Evolutionary conservation across 768 basidiomycete genomes (phyloP).

Genomic region (Lactarius akahatsu): DNA sequence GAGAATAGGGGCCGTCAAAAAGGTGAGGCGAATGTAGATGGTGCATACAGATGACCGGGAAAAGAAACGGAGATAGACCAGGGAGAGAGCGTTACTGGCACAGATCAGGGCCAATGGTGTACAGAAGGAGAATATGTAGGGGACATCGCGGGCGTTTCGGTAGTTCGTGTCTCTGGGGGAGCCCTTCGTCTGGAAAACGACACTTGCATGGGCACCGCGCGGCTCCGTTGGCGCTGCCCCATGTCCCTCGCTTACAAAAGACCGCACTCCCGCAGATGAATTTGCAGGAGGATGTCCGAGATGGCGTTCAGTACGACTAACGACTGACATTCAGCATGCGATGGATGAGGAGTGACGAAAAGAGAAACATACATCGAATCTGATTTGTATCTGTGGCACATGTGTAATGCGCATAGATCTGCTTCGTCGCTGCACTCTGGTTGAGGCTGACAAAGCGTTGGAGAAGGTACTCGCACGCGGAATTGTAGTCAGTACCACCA

Average conservation of each 20-base stretch:
- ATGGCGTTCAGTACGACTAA: conserved; percentile 80
- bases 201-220: not conserved
- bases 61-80: not conserved
- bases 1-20: not conserved
- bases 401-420: conserved; percentile 91
- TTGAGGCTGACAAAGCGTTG: conserved; percentile 89
- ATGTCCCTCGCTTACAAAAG: conserved; percentile 48
- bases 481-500: conserved; percentile 86
- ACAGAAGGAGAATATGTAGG: conserved; percentile 12
- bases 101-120: not conserved
- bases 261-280: conserved; percentile 84
- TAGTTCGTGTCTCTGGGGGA: conserved; percentile 19
- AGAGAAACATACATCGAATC: conserved; percentile 68
- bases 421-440: conserved; percentile 83
- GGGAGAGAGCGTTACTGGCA: conserved; percentile 1
- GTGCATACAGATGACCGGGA: conserved; percentile 21
- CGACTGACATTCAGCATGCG: conserved; percentile 7
- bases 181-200: not conserved
- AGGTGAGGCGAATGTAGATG: conserved; percentile 17
- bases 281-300: conserved; percentile 83
- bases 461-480: conserved; percentile 82
- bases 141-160: conserved; percentile 14
- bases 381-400: conserved; percentile 93
- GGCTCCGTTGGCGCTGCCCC: not conserved
- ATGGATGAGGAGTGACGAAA: not conserved